Conservation (phyloP, 768 basidiomycete species). For the Pleurotus ostreatus region DNA sequence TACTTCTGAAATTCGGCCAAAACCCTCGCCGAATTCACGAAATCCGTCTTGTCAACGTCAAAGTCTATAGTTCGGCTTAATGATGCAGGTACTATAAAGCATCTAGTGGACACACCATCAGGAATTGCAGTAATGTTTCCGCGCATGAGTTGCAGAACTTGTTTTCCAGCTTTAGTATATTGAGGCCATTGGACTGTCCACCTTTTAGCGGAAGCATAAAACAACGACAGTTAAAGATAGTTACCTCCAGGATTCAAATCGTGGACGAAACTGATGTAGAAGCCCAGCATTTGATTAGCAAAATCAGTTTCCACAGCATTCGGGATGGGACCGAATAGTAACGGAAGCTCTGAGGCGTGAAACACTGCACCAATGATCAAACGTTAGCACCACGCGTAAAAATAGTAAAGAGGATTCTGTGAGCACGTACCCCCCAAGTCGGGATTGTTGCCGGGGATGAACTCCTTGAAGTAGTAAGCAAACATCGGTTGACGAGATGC, state of each 20-base stretch:
- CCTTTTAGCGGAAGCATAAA: neutral
- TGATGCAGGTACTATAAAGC: neutral
- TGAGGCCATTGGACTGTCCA: slow-evolving; percentile 43
- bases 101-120: slow-evolving; percentile 36
- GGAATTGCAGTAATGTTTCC: slow-evolving; percentile 50
- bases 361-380: slow-evolving; percentile 26
- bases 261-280: slow-evolving; percentile 53
- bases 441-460: slow-evolving; percentile 50
- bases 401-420: neutral
- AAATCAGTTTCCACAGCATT: slow-evolving; percentile 39
- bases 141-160: slow-evolving; percentile 46
- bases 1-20: slow-evolving; percentile 45
- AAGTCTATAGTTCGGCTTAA: slow-evolving; percentile 29
- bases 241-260: slow-evolving; percentile 53
- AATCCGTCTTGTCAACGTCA: slow-evolving; percentile 34
- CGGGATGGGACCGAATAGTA: slow-evolving; percentile 47
- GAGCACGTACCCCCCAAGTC: slow-evolving; percentile 38
- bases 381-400: neutral
- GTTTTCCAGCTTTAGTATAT: slow-evolving; percentile 28
- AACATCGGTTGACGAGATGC: slow-evolving; percentile 45
- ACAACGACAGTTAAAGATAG: slow-evolving; percentile 13
- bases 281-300: slow-evolving; percentile 43
- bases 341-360: slow-evolving; percentile 44
- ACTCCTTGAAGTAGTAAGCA: slow-evolving; percentile 52
- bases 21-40: slow-evolving; percentile 35